phyloP scores from a whole-genome alignment of 2,329 filamentous ascomycete species.

The Colletotrichum australisinense region DNA sequence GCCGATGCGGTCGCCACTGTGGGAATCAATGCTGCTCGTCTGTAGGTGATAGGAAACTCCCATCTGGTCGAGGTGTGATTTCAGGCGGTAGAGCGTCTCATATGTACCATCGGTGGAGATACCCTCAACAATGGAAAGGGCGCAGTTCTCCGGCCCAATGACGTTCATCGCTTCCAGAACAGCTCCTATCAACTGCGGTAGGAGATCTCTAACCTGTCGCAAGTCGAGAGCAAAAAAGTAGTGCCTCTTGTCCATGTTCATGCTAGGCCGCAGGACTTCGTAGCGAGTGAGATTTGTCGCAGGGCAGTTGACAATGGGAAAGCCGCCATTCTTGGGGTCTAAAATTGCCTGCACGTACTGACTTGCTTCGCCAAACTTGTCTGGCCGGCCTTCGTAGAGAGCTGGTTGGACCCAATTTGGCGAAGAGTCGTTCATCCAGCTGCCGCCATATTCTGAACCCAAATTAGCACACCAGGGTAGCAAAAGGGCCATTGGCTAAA shows the following conservation, averaged over 20 bases:
- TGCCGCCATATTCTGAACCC: conserved; percentile 27
- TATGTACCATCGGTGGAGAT: conserved; percentile 65
- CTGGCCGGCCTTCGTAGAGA: conserved; percentile 13
- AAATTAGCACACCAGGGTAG: not conserved
- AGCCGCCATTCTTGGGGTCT: conserved; percentile 29
- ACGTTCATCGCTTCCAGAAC: conserved; percentile 61
- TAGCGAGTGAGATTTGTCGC: conserved; percentile 32
- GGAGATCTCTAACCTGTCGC: conserved; percentile 54
- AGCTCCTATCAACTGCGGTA: conserved; percentile 63
- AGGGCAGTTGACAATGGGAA: conserved; percentile 46
- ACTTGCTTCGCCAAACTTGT: conserved; percentile 20
- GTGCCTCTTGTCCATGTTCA: conserved; percentile 30
- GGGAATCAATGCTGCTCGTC: conserved; percentile 56
- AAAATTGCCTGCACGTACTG: conserved; percentile 55
- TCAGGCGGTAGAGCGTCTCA: conserved; percentile 58
- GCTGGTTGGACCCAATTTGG: conserved; percentile 24
- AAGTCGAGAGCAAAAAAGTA: conserved; percentile 68
- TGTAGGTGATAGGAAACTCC: conserved; percentile 55
- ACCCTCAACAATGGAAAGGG: conserved; percentile 67
- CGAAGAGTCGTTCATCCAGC: conserved; percentile 31
- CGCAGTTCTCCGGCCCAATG: conserved; percentile 62
- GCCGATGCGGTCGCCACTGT: conserved; percentile 55
- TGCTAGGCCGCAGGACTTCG: conserved; percentile 12
- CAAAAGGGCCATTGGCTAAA: not conserved
- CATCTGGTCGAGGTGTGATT: conserved; percentile 49